These are phyloP conservation scores for Cornus florida DNA, from an alignment of 148 eudicot genomes.

Conservation along the genomic window DNA sequence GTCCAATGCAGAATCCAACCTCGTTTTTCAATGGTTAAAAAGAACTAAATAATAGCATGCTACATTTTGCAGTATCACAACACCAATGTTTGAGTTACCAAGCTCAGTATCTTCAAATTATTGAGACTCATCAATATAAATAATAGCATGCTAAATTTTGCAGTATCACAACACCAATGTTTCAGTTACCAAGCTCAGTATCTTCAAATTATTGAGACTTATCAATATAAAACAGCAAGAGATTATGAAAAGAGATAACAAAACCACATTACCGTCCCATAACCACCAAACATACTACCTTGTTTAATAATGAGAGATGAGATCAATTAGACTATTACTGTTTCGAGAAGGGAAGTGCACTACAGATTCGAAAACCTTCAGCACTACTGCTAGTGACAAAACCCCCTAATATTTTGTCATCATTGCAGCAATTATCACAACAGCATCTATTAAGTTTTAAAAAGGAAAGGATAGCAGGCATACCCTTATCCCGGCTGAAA, in stretches of 20 bases:
- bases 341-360: too few relatives aligned
- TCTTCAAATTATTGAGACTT: background rate
- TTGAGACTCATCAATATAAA: background rate
- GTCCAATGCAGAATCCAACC: background rate
- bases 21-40: background rate
- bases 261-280: too few relatives aligned
- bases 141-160: background rate
- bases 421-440: background rate
- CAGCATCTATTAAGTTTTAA: background rate
- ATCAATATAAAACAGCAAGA: too few relatives aligned
- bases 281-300: too few relatives aligned
- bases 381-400: too few relatives aligned
- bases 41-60: background rate
- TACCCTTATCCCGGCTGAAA: conserved; percentile 87
- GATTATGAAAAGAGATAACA: too few relatives aligned
- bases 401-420: background rate
- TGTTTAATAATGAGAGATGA: too few relatives aligned
- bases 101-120: background rate
- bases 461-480: conserved; percentile 14
- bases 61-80: background rate
- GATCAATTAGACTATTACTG: too few relatives aligned
- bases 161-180: background rate
- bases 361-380: too few relatives aligned
- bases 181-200: background rate
- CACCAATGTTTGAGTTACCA: background rate